Evolutionary conservation across 169 alveolate genomes (phyloP).

Genomic region (Perkinsus chesapeaki): DNA sequence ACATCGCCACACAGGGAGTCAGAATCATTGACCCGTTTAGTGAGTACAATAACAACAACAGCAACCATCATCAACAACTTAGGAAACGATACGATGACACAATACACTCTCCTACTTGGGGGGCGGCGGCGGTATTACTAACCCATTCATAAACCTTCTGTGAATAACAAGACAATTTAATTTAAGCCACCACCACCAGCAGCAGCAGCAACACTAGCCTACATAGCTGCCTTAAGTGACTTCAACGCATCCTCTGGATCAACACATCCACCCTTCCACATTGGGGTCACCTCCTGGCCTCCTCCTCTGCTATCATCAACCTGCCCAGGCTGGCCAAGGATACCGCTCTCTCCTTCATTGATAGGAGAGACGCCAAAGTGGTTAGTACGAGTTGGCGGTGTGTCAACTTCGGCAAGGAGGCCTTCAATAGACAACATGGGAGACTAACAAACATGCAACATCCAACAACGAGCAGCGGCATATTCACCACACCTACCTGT

Average conservation of each 20-base stretch:
- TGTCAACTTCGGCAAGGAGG: not conserved
- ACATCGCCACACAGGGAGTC: not conserved
- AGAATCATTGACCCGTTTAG: not conserved
- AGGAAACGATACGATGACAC: too few relatives aligned
- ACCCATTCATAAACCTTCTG: too few relatives aligned
- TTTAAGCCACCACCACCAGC: not conserved
- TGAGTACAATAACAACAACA: too few relatives aligned
- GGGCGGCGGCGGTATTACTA: too few relatives aligned
- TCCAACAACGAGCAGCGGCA: not conserved
- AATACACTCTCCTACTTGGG: too few relatives aligned
- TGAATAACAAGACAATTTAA: not conserved
- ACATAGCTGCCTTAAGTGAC: not conserved
- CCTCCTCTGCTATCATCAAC: not conserved
- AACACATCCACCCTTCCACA: too few relatives aligned
- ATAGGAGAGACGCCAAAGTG: not conserved
- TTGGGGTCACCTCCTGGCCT: not conserved
- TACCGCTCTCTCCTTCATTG: not conserved
- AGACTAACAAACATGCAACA: not conserved
- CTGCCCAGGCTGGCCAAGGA: not conserved
- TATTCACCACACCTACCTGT: not conserved
- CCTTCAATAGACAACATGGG: not conserved
- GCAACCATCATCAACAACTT: too few relatives aligned
- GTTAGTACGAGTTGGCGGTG: not conserved
- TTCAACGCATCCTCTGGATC: not conserved
- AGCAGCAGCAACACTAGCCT: not conserved